Percentiles rank a stretch among this genome's conserved stretches.
phyloP scores from a whole-genome alignment of 495 filamentous ascomycete species.

The Aspergillus funiculosus region DNA sequence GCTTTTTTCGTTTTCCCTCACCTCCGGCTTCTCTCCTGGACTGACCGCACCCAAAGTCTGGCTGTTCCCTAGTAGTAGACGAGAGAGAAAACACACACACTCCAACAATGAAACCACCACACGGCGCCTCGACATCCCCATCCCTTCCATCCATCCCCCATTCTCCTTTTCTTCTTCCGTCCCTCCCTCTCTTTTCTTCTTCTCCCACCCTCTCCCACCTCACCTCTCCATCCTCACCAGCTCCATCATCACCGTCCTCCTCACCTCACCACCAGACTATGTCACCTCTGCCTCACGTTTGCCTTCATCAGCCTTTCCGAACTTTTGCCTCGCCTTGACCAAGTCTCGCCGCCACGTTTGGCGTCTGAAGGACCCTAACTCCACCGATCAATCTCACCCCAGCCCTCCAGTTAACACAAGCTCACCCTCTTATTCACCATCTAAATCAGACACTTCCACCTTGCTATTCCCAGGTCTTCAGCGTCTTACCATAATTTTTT shows the following conservation, averaged over 20 bases:
- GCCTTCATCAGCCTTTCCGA: conserved; percentile 20
- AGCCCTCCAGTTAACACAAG: conserved; percentile 7
- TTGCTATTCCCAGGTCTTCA: not conserved
- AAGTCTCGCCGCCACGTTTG: conserved; percentile 18
- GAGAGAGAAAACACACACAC: conserved; percentile 23
- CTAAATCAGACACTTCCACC: conserved; percentile 16
- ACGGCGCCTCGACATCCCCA: conserved; percentile 22
- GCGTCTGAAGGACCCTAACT: conserved; percentile 11
- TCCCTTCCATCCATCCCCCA: conserved; percentile 27
- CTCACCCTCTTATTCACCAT: conserved; percentile 14
- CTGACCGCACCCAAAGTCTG: conserved; percentile 23
- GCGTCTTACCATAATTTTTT: not conserved
- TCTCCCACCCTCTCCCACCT: conserved; percentile 13
- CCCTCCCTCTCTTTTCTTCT: conserved; percentile 16
- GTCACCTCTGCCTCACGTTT: conserved; percentile 24
- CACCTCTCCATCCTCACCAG: conserved; percentile 18
- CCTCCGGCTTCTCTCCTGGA: conserved; percentile 17
- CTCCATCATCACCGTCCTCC: conserved; percentile 14
- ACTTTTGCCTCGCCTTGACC: conserved; percentile 26
- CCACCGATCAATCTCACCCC: conserved; percentile 16
- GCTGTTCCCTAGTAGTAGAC: conserved; percentile 23
- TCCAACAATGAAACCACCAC: conserved; percentile 29
- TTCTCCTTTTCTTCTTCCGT: conserved; percentile 18
- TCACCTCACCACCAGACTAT: conserved; percentile 26
- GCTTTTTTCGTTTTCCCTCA: conserved; percentile 1